Conservation (phyloP, 345 rosid species). For the Murraya koenigii region DNA sequence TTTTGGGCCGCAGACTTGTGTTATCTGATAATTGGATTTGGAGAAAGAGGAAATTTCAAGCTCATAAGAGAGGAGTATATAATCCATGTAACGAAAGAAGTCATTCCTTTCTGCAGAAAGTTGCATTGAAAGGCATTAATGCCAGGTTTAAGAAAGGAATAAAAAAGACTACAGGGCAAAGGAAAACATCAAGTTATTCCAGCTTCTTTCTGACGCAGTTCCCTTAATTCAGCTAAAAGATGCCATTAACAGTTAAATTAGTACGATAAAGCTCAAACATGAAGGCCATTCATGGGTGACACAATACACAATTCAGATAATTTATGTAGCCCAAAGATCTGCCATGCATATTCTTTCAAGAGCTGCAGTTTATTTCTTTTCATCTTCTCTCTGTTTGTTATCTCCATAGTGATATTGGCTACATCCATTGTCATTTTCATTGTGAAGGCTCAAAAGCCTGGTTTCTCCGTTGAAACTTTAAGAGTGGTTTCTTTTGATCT, state of each 20-base stretch:
- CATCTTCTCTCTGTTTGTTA: slow-evolving; percentile 14
- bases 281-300: slow-evolving; percentile 18
- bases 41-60: no score
- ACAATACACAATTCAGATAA: slow-evolving; percentile 7
- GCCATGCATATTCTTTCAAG: slow-evolving; percentile 17
- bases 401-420: slow-evolving; percentile 9
- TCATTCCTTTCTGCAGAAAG: background rate
- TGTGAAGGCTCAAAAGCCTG: slow-evolving; percentile 33
- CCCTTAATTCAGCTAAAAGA: slow-evolving; percentile 8
- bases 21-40: no score
- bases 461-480: slow-evolving; percentile 22
- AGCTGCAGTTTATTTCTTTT: slow-evolving; percentile 10
- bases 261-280: background rate
- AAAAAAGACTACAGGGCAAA: slow-evolving; percentile 6
- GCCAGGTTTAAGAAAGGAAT: slow-evolving; percentile 29
- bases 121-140: background rate
- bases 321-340: background rate
- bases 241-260: background rate
- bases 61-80: no score
- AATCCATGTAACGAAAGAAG: background rate
- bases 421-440: slow-evolving; percentile 14
- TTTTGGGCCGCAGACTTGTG: no score
- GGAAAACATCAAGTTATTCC: slow-evolving; percentile 31
- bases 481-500: slow-evolving; percentile 29
- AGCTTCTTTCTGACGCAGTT: slow-evolving; percentile 9